Percentiles rank a stretch among this genome's conserved stretches.
Conservation (phyloP, 768 basidiomycete genomes). For the Boletellus sp. region DNA sequence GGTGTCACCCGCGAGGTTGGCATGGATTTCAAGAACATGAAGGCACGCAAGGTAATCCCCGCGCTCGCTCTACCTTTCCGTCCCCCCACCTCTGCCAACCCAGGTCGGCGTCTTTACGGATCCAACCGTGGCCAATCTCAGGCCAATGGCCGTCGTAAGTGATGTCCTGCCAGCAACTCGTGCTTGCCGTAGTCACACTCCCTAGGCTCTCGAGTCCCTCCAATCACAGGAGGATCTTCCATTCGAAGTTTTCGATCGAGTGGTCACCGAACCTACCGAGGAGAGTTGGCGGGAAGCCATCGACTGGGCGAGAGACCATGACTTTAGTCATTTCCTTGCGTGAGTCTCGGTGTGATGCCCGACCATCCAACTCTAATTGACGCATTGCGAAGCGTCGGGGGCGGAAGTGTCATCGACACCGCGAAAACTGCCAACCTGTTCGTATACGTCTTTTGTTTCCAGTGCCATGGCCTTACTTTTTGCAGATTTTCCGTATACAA, state of each 20-base stretch:
- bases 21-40: slow-evolving; percentile 93
- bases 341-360: slow-evolving; percentile 34
- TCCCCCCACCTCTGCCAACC: slow-evolving; percentile 5
- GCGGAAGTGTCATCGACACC: slow-evolving; percentile 94
- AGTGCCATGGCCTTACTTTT: slow-evolving; percentile 1
- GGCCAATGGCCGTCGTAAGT: slow-evolving; percentile 77
- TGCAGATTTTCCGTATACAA: slow-evolving; percentile 83
- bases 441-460: slow-evolving; percentile 16
- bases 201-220: slow-evolving; percentile 73
- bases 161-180: not conserved
- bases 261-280: slow-evolving; percentile 90
- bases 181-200: not conserved
- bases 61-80: not conserved
- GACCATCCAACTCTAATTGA: not conserved
- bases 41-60: slow-evolving; percentile 66
- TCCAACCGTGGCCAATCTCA: slow-evolving; percentile 73
- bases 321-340: slow-evolving; percentile 94
- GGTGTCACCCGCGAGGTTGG: slow-evolving; percentile 89
- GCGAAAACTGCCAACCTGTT: slow-evolving; percentile 93
- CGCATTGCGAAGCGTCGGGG: slow-evolving; percentile 62
- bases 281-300: slow-evolving; percentile 87
- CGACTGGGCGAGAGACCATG: slow-evolving; percentile 76
- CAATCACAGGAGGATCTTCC: slow-evolving; percentile 71
- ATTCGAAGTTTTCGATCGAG: slow-evolving; percentile 78
- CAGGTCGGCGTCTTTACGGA: slow-evolving; percentile 96